Evolutionary conservation across 805 yeast genomes (phyloP), one percentile per base, ranked within the genome.

Genomic region (Kodamaea nitidulidarum): DNA sequence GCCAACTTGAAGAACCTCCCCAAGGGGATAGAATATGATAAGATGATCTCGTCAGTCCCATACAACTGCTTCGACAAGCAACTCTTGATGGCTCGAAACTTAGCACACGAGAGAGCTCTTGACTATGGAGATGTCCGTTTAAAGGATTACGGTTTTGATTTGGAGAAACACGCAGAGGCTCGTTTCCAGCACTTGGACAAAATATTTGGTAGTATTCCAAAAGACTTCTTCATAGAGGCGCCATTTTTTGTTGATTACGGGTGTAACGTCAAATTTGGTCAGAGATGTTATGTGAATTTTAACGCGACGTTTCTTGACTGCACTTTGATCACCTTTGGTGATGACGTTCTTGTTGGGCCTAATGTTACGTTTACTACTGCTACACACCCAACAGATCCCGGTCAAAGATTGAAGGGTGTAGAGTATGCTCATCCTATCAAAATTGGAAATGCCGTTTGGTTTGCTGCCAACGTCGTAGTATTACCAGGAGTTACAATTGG

Each of bases 181-280:
- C 65, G 80, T 31, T 45, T 38, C 17, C 60, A 54, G 12, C 55
- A 55, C 44, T 51, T 78, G 17, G 44, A 45, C 10, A 53, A 52
- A 14, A 55, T 80, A 14, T 66, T 82, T 35, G 88, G 88, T 9
- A 56, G 58, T 27, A 51, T 65, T 16, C 76, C 74, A 32, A 46
- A 60, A 8, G 58, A 61, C 36, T 43, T 56, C 10, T 65, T 56
- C 43, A 52, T 80, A 26, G 86, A 81, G 56, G 71, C 80, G 1
- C 87, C 87, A 4, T 71, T 77, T 49, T 63, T 46, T 44, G 75
- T 80, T 30, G 90, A 84, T 55, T 83, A 81, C 51, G 91, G 90
- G 0, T 73, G 65, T 55, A 84, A 83, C 57, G 62, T 74, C 26
- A 56, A 54, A 11, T 46, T 81, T 12, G 90, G 88, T 2, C 72